Conservation (phyloP, 306 rosid species). For the Neltuma alba region DNA sequence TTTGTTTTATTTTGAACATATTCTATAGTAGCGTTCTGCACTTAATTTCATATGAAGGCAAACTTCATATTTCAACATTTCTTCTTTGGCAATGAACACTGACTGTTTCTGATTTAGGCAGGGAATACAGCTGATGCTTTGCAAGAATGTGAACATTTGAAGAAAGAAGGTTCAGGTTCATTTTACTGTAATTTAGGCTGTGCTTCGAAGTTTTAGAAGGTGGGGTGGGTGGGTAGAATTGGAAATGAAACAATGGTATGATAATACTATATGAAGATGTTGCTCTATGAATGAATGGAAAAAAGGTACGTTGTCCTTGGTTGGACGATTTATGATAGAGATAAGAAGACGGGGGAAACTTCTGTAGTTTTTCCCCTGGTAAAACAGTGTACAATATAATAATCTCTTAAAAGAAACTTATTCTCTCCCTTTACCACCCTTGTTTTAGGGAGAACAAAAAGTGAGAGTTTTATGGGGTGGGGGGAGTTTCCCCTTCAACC, state of each 20-base stretch:
- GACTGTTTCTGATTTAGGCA: constrained; percentile 56
- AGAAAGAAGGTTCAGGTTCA: constrained; percentile 62
- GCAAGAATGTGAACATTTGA: constrained; percentile 82
- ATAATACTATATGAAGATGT: background rate
- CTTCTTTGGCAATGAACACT: background rate
- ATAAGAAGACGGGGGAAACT: background rate
- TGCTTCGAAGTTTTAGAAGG: background rate
- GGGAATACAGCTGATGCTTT: constrained; percentile 78
- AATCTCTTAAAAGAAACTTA: background rate
- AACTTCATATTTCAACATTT: background rate
- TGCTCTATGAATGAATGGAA: background rate
- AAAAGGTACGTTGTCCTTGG: background rate
- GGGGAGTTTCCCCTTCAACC: background rate
- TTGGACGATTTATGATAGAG: background rate
- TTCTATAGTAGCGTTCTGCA: background rate
- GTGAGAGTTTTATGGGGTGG: background rate
- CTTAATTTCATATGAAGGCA: background rate
- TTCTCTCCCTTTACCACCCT: background rate
- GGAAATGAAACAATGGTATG: background rate
- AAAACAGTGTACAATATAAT: background rate
- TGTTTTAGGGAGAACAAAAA: background rate
- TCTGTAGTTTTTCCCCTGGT: background rate
- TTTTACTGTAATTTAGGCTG: constrained; percentile 21
- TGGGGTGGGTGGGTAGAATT: background rate
- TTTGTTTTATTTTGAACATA: background rate